Evolutionary conservation across 495 filamentous ascomycete genomes (phyloP).

Genomic region (Penicillium atrosanguineum): DNA sequence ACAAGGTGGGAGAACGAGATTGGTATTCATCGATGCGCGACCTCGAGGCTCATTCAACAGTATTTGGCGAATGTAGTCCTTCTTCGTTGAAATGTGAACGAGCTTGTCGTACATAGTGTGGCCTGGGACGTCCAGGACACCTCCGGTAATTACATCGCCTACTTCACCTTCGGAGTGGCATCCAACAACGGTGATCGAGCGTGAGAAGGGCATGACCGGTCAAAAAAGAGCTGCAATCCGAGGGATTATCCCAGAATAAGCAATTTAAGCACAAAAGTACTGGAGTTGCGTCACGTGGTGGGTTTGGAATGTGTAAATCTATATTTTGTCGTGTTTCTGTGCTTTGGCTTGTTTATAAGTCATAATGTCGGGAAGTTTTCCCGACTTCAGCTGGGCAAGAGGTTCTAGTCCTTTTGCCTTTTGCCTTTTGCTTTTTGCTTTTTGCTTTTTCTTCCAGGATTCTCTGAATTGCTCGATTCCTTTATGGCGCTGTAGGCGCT

Average conservation of each 20-base stretch:
- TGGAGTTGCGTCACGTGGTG: no score
- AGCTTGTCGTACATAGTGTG: slow-evolving; percentile 35
- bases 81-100: slow-evolving; percentile 23
- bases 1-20: slow-evolving; percentile 36
- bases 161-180: slow-evolving; percentile 33
- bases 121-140: slow-evolving; percentile 32
- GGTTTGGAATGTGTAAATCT: no score
- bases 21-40: slow-evolving; percentile 30
- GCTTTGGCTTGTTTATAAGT: neutral
- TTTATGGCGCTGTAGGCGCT: slow-evolving; percentile 11
- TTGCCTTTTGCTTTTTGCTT: neutral
- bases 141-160: slow-evolving; percentile 35
- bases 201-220: slow-evolving; percentile 22
- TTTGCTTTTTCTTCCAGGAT: neutral
- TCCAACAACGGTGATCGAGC: slow-evolving; percentile 29
- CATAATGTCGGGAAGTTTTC: neutral
- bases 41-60: slow-evolving; percentile 39
- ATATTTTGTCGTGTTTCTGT: neutral
- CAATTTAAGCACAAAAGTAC: no score
- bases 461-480: neutral
- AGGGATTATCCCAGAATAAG: neutral
- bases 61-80: slow-evolving; percentile 30
- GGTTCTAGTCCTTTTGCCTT: slow-evolving; percentile 3
- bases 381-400: neutral
- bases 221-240: neutral